Conservation (phyloP, 805 yeast genomes). For the Sugiyamaella boreocaroliniensis region DNA sequence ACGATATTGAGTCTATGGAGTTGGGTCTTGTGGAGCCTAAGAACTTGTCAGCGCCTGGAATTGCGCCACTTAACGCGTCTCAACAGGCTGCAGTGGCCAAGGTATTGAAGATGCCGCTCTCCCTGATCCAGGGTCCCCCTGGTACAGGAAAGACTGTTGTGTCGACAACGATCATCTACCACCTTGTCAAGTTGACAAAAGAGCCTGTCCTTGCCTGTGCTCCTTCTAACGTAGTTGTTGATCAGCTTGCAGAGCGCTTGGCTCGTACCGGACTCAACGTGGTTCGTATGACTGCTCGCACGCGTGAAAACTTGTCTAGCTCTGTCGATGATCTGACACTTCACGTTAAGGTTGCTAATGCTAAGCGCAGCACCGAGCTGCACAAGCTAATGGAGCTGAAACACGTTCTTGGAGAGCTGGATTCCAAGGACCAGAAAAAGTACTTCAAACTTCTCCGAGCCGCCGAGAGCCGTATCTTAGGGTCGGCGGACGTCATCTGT, state of each 20-base stretch:
- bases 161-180: slow-evolving; percentile 81
- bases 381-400: slow-evolving; percentile 52
- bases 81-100: slow-evolving; percentile 70
- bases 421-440: slow-evolving; percentile 44
- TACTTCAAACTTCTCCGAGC: slow-evolving; percentile 38
- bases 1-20: slow-evolving; percentile 53
- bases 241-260: slow-evolving; percentile 74
- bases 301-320: slow-evolving; percentile 74
- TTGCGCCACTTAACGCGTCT: slow-evolving; percentile 65
- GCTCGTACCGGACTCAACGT: slow-evolving; percentile 67
- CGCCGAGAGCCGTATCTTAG: slow-evolving; percentile 46
- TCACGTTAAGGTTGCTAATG: slow-evolving; percentile 47
- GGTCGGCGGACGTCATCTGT: slow-evolving; percentile 70
- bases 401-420: slow-evolving; percentile 63
- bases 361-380: slow-evolving; percentile 34
- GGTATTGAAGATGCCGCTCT: slow-evolving; percentile 64
- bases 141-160: slow-evolving; percentile 96
- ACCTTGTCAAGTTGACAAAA: slow-evolving; percentile 53
- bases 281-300: slow-evolving; percentile 66
- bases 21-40: slow-evolving; percentile 47
- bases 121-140: slow-evolving; percentile 92
- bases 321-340: slow-evolving; percentile 52
- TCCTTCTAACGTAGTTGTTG: slow-evolving; percentile 93
- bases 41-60: slow-evolving; percentile 47
- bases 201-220: slow-evolving; percentile 81